Evolutionary conservation across 1,139 yeast genomes (phyloP), one percentile per base, ranked within the genome.

Genomic region (Meyerozyma smithsonii): DNA sequence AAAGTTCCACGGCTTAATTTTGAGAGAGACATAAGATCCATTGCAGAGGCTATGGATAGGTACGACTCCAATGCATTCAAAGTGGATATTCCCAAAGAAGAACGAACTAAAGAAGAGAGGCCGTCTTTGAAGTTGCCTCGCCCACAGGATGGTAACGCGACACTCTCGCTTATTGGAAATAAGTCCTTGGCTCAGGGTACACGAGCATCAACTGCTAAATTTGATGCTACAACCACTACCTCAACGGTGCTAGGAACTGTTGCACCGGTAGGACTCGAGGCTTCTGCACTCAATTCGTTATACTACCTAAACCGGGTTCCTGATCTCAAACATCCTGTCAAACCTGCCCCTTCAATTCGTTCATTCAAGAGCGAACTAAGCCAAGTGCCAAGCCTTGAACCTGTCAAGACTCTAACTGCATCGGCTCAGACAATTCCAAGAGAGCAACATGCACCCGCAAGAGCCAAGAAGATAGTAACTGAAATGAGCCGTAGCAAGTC

Each of bases 21-120:
- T 0, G 50, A 52, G 32, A 52, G 51, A 33, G 51, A 52, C 24
- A 59, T 59, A n/a, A 61, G 59, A 36, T 57, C 74, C 0, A 57
- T 74, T 12, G 47, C 66, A 1, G 78, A 74, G 28, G 64, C 76
- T 12, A 84, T 84, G 84, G 74, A 77, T 32, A 46, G 44, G n/a
- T 69, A 86, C 51, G 97, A 90, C 53, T 58, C 64, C 4, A 66
- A 62, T 16, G 61, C 76, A 1, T 83, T 83, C 55, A 59, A 58
- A 43, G 58, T 68, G 1, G 52, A 5, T 17, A 14, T 18, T 30
- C 11, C 56, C 14, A 28, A 36, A 26, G 36, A 37, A 24, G 64
- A 62, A 4, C 76, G 36, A 24, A 19, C 33, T 4, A 8, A 35
- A 14, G 35, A 30, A 12, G 40, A 40, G 43, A 24, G 36, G 36